phyloP scores from a whole-genome alignment of 331 rosid genomes.

The Rhamnella rubrinervis region DNA sequence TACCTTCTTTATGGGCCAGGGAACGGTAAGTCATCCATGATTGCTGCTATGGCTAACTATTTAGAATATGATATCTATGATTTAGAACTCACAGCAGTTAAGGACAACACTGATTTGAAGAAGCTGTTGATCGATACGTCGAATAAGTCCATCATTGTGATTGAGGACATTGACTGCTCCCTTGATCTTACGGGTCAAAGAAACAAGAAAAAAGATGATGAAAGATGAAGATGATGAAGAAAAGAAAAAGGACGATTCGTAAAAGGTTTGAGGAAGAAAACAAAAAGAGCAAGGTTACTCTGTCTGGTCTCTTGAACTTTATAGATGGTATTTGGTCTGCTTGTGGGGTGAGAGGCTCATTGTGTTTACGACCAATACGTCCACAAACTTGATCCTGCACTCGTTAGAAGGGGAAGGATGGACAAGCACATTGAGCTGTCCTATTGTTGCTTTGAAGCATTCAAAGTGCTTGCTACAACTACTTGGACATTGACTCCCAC shows the following conservation, averaged over 20 bases:
- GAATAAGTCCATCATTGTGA: conserved; percentile 24
- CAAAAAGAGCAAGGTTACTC: neutral
- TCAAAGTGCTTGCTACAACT: conserved; percentile 7
- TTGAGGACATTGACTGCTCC: conserved; percentile 42
- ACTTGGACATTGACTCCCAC: neutral
- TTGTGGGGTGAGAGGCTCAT: conserved; percentile 12
- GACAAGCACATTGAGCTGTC: conserved; percentile 12
- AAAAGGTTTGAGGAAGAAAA: neutral
- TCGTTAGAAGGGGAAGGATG: conserved; percentile 4
- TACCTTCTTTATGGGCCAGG: conserved; percentile 41
- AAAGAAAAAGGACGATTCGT: neutral
- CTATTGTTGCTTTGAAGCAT: conserved; percentile 7
- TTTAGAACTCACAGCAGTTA: conserved; percentile 31
- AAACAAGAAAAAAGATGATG: conserved; percentile 16
- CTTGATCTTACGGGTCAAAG: conserved; percentile 36
- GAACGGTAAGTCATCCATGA: conserved; percentile 42
- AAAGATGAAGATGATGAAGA: conserved; percentile 4
- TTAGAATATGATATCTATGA: conserved; percentile 38
- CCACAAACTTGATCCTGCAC: conserved; percentile 8
- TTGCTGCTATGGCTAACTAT: conserved; percentile 41
- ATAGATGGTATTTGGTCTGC: conserved; percentile 14
- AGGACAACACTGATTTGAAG: conserved; percentile 35
- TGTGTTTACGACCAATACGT: conserved; percentile 14
- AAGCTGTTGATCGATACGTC: conserved; percentile 27
- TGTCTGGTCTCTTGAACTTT: conserved; percentile 5